phyloP scores from a whole-genome alignment of 2,329 filamentous ascomycete species.

The Nemania abortiva region DNA sequence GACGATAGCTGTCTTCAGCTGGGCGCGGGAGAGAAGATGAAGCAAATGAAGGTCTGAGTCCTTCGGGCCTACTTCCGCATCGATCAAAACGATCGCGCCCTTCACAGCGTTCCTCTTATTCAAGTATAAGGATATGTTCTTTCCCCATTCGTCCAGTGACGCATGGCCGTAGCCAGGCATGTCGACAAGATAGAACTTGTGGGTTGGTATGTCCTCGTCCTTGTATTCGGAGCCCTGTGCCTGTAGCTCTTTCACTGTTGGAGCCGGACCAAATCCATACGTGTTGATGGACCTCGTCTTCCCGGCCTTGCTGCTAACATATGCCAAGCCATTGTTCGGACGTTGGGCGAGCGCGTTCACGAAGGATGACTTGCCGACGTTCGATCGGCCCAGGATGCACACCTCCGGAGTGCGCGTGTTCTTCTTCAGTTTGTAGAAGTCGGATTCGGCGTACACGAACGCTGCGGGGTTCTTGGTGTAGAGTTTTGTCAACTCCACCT shows the following conservation, averaged over 20 bases:
- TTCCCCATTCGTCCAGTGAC: slow-evolving; percentile 64
- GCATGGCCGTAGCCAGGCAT: slow-evolving; percentile 65
- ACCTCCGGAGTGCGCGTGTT: slow-evolving; percentile 71
- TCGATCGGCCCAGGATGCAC: slow-evolving; percentile 86
- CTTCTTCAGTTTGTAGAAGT: slow-evolving; percentile 61
- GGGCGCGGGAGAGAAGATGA: slow-evolving; percentile 59
- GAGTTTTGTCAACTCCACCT: slow-evolving; percentile 42
- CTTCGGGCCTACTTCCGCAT: slow-evolving; percentile 65
- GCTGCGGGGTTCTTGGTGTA: slow-evolving; percentile 47
- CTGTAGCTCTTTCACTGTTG: slow-evolving; percentile 45
- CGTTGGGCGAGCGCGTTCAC: slow-evolving; percentile 83
- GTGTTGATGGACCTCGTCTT: slow-evolving; percentile 68
- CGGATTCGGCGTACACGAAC: slow-evolving; percentile 46
- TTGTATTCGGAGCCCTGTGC: slow-evolving; percentile 40
- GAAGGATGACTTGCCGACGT: slow-evolving; percentile 90
- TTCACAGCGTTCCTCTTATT: slow-evolving; percentile 59
- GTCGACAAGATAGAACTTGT: slow-evolving; percentile 64
- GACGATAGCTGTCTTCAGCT: slow-evolving; percentile 62
- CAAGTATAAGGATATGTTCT: slow-evolving; percentile 65
- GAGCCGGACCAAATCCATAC: slow-evolving; percentile 64
- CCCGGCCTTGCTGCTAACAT: slow-evolving; percentile 64
- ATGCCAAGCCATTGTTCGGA: slow-evolving; percentile 57
- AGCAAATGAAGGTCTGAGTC: slow-evolving; percentile 62
- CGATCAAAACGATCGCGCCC: slow-evolving; percentile 66
- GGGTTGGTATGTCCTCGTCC: slow-evolving; percentile 57